phyloP scores from a whole-genome alignment of 2,329 filamentous ascomycete species.

The Penicillium sp. region DNA sequence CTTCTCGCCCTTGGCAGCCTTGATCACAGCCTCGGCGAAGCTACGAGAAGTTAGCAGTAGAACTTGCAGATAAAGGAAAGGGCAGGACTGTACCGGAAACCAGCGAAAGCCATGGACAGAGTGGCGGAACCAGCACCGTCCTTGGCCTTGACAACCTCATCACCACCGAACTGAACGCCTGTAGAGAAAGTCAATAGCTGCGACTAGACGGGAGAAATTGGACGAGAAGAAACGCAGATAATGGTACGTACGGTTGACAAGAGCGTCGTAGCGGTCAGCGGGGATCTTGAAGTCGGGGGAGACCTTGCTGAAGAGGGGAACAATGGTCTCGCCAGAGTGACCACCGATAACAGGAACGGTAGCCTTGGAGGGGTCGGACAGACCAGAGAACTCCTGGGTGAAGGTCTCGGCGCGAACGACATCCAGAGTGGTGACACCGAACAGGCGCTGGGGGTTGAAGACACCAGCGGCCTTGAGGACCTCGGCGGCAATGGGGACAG shows the following conservation, averaged over 20 bases:
- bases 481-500: constrained; percentile 95
- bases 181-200: constrained; percentile 14
- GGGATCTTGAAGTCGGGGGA: constrained; percentile 81
- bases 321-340: constrained; percentile 97
- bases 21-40: constrained; percentile 93
- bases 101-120: constrained; percentile 93
- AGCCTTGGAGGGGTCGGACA: constrained; percentile 80
- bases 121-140: constrained; percentile 89
- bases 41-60: constrained; percentile 52
- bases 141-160: constrained; percentile 96
- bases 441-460: constrained; percentile 94
- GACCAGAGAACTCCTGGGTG: constrained; percentile 81
- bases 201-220: not conserved
- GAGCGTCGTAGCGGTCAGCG: constrained; percentile 83
- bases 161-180: constrained; percentile 94
- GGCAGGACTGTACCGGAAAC: constrained; percentile 72
- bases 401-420: constrained; percentile 98
- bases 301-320: constrained; percentile 93
- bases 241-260: constrained; percentile 76
- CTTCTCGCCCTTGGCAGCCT: constrained; percentile 85
- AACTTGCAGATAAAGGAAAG: constrained; percentile 13
- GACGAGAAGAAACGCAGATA: not conserved
- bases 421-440: constrained; percentile 98
- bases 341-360: constrained; percentile 93
- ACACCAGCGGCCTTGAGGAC: constrained; percentile 91